These are phyloP conservation scores for Discostella pseudostelligera DNA, from an alignment of 108 stramenopile genomes.

Conservation along the genomic window DNA sequence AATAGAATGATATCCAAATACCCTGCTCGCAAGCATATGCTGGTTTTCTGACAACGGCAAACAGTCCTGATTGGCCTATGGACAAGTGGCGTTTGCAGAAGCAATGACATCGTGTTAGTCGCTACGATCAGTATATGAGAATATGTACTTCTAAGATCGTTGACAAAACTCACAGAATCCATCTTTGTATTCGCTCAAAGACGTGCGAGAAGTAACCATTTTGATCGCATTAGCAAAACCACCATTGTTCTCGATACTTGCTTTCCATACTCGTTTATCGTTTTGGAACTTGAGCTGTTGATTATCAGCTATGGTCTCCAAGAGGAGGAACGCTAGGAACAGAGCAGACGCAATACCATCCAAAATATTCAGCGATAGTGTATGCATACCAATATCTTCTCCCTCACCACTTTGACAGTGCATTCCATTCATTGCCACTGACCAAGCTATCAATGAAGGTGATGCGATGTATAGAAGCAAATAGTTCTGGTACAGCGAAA, in stretches of 20 bases:
- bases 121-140: too few species aligned
- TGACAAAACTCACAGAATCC: conserved; percentile 54
- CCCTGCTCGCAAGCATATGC: conserved; percentile 73
- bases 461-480: conserved; percentile 63
- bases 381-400: not conserved
- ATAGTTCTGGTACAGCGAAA: conserved; percentile 65
- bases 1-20: conserved; percentile 63
- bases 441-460: conserved; percentile 56
- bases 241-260: not conserved
- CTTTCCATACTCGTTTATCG: conserved; percentile 48
- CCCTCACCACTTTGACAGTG: conserved; percentile 19
- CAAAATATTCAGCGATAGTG: conserved; percentile 37
- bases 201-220: not conserved
- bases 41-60: conserved; percentile 78
- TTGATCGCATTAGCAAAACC: conserved; percentile 9
- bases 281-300: conserved; percentile 72
- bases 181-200: conserved; percentile 47
- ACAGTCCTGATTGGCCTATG: conserved; percentile 49
- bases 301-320: conserved; percentile 76
- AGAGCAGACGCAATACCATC: conserved; percentile 48
- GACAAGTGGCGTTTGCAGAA: not conserved
- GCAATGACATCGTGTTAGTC: too few species aligned
- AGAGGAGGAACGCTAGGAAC: conserved; percentile 42
- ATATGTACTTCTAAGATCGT: too few species aligned
- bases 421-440: conserved; percentile 31